Evolutionary conservation across 768 basidiomycete species (phyloP).

Genomic region (Suillus decipiens): DNA sequence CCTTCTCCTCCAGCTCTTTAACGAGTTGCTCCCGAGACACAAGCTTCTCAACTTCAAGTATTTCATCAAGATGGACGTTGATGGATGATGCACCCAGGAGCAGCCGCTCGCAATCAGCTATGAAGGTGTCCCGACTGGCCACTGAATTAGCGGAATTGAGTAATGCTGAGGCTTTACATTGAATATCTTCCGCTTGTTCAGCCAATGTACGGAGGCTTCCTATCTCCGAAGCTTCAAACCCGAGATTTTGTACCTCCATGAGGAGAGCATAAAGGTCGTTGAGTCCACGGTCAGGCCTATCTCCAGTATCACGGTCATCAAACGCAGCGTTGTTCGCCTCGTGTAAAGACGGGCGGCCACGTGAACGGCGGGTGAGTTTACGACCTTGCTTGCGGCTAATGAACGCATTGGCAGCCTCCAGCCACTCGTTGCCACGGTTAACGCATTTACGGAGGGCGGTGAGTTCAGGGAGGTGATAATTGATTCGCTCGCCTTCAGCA

Average conservation of each 20-base stretch:
- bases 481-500: slow-evolving; percentile 88
- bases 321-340: slow-evolving; percentile 38
- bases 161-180: slow-evolving; percentile 52
- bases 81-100: slow-evolving; percentile 71
- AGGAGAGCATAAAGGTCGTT: slow-evolving; percentile 72
- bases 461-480: slow-evolving; percentile 71
- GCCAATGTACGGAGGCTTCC: slow-evolving; percentile 52
- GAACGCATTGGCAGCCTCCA: slow-evolving; percentile 81
- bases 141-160: slow-evolving; percentile 45
- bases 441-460: slow-evolving; percentile 76
- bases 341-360: slow-evolving; percentile 50
- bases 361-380: slow-evolving; percentile 69
- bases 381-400: slow-evolving; percentile 78
- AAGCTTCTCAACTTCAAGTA: slow-evolving; percentile 76
- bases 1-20: slow-evolving; percentile 70
- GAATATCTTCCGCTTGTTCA: slow-evolving; percentile 65
- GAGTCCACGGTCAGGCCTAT: slow-evolving; percentile 70
- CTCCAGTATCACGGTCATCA: slow-evolving; percentile 53
- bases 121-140: slow-evolving; percentile 54
- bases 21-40: slow-evolving; percentile 79
- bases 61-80: slow-evolving; percentile 83
- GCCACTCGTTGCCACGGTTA: slow-evolving; percentile 79
- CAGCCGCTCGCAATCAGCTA: slow-evolving; percentile 71
- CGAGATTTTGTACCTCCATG: slow-evolving; percentile 71
- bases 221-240: slow-evolving; percentile 85